Percentiles rank a stretch among this genome's conserved stretches.
Evolutionary conservation across 371 early-diverging fungal species (phyloP).

Genomic region (Actinomortierella ambigua): DNA sequence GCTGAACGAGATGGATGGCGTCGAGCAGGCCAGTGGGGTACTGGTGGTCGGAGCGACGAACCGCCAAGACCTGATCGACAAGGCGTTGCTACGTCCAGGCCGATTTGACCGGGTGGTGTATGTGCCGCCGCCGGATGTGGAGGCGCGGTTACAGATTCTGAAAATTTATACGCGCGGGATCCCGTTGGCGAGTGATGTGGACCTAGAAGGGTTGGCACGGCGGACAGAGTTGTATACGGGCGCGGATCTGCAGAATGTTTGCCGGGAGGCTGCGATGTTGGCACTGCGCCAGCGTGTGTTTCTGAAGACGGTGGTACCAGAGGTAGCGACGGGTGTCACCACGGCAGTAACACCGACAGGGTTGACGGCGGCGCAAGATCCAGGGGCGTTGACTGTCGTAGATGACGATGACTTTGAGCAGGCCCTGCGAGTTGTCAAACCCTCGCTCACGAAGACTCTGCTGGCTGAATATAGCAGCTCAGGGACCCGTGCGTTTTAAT

Average conservation of each 20-base stretch:
- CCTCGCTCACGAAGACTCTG: conserved; percentile 32
- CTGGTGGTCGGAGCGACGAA: conserved; percentile 91
- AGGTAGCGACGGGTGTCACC: too few species aligned
- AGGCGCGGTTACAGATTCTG: conserved; percentile 84
- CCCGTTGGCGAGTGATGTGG: conserved; percentile 73
- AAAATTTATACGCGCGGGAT: conserved; percentile 83
- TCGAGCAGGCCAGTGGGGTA: conserved; percentile 44
- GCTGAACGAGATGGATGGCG: conserved; percentile 90
- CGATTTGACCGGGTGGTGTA: conserved; percentile 94
- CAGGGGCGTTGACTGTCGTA: too few species aligned
- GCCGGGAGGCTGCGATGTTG: conserved; percentile 95
- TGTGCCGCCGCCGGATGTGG: conserved; percentile 89
- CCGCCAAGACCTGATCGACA: conserved; percentile 95
- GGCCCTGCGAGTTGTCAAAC: conserved; percentile 29
- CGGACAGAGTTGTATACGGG: conserved; percentile 93
- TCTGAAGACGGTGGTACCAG: too few species aligned
- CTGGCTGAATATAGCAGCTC: conserved; percentile 23
- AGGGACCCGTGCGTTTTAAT: conserved; percentile 21
- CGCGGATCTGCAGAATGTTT: conserved; percentile 95
- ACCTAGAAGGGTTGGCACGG: conserved; percentile 52
- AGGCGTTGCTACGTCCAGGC: conserved; percentile 94
- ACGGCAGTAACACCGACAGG: too few species aligned
- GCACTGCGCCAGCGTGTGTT: conserved; percentile 62
- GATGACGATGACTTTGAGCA: conserved; percentile 23
- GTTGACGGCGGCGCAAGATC: too few species aligned